phyloP scores from a whole-genome alignment of 192 early-diverging fungal species.

The Backusella circina region DNA sequence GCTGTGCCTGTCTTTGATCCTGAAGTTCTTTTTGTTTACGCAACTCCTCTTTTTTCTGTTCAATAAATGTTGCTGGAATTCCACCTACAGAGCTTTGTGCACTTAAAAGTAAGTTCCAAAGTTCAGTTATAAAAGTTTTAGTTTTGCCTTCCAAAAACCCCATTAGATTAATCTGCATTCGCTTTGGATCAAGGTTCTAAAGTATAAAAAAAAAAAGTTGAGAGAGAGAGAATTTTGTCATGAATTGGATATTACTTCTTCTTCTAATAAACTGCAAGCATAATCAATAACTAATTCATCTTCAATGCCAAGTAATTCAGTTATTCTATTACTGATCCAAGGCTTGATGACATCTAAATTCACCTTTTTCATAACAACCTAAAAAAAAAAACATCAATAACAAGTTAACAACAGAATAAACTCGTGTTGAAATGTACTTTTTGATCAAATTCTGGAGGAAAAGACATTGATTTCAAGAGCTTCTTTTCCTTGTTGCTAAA shows the following conservation, averaged over 20 bases:
- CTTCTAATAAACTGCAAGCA: constrained; percentile 80
- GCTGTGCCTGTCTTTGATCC: not conserved
- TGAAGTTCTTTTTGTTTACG: constrained; percentile 41
- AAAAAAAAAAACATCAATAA: not conserved
- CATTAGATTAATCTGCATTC: constrained; percentile 93
- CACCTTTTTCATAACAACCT: constrained; percentile 89
- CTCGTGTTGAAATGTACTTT: constrained; percentile 53
- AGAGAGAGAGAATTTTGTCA: not conserved
- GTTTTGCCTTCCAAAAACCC: constrained; percentile 90
- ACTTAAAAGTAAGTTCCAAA: constrained; percentile 90
- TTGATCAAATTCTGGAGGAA: constrained; percentile 70
- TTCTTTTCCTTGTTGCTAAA: constrained; percentile 84
- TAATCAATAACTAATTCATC: constrained; percentile 93
- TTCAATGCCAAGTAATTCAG: constrained; percentile 80
- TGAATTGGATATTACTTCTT: constrained; percentile 41
- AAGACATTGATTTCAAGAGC: constrained; percentile 72
- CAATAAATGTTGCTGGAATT: constrained; percentile 83
- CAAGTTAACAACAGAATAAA: not conserved
- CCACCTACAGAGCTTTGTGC: constrained; percentile 81
- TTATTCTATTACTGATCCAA: constrained; percentile 79
- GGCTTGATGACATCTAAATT: constrained; percentile 83
- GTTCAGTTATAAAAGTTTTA: constrained; percentile 73
- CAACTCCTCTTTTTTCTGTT: constrained; percentile 83
- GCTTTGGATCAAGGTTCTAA: constrained; percentile 76
- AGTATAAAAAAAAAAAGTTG: not conserved